Conservation (phyloP, 2,329 filamentous ascomycete genomes). For the Diaporthe sp. region DNA sequence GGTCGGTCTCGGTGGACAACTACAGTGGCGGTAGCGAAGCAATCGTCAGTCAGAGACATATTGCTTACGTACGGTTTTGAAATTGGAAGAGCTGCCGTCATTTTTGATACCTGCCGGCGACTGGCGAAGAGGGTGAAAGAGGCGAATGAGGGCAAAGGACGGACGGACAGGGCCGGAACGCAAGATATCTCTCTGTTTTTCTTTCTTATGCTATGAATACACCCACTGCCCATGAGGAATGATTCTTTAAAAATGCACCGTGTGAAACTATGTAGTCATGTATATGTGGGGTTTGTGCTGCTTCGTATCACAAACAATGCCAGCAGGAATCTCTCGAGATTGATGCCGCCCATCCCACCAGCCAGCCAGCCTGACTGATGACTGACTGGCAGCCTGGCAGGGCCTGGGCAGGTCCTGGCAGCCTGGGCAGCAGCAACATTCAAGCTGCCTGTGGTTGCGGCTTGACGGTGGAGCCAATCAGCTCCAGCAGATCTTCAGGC, state of each 20-base stretch:
- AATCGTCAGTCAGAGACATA: neutral
- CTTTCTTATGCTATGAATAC: constrained; percentile 35
- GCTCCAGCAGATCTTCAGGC: constrained; percentile 31
- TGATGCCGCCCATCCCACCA: neutral
- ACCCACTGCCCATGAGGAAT: constrained; percentile 29
- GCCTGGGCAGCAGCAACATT: neutral
- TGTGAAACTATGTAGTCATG: neutral
- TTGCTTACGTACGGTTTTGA: neutral
- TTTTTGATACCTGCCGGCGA: neutral
- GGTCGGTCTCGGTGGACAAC: neutral
- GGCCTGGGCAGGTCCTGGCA: neutral
- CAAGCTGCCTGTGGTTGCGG: neutral
- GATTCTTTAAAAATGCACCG: neutral
- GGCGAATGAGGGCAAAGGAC: neutral
- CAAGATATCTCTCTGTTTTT: constrained; percentile 23
- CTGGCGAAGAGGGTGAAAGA: constrained; percentile 19
- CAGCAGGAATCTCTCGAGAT: neutral
- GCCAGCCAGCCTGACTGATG: too few species aligned
- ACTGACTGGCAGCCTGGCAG: neutral
- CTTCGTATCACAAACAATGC: constrained; percentile 1
- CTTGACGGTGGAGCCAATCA: constrained; percentile 21
- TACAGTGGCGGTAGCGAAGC: constrained; percentile 24
- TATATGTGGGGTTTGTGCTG: constrained; percentile 2
- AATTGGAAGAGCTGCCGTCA: constrained; percentile 8
- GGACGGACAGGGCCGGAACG: constrained; percentile 6